phyloP scores from a whole-genome alignment of 2,329 filamentous ascomycete species.

The Fusarium protoensiforme region DNA sequence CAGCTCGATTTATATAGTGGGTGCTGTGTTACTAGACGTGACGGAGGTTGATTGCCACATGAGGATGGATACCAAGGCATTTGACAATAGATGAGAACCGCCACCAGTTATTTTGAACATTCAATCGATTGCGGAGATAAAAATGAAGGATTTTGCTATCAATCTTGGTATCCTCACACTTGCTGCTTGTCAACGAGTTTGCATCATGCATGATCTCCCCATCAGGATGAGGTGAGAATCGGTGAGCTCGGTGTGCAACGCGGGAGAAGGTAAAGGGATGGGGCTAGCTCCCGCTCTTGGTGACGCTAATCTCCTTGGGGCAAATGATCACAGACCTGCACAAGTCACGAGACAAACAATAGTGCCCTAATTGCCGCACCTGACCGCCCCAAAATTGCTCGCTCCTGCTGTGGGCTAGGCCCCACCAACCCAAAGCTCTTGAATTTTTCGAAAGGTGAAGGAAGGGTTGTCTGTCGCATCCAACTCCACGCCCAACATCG shows the following conservation, averaged over 20 bases:
- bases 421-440: constrained; percentile 40
- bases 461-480: constrained; percentile 42
- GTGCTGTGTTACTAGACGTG: constrained; percentile 16
- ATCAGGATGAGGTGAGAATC: background rate
- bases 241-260: constrained; percentile 13
- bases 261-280: background rate
- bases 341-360: constrained; percentile 4
- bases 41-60: constrained; percentile 14
- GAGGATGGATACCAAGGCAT: constrained; percentile 18
- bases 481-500: constrained; percentile 48
- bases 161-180: background rate
- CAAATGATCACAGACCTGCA: background rate
- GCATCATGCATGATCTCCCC: background rate
- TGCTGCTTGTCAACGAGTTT: background rate
- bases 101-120: background rate
- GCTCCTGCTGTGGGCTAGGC: constrained; percentile 9
- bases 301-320: background rate
- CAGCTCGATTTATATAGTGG: background rate
- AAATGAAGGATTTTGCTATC: background rate
- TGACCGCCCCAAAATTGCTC: constrained; percentile 51
- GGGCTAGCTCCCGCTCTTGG: background rate
- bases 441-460: constrained; percentile 43
- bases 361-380: constrained; percentile 58
- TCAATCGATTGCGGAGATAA: background rate
- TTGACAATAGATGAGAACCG: constrained; percentile 36